Percentiles rank a stretch among this genome's conserved stretches.
Evolutionary conservation across 192 early-diverging fungal species (phyloP).

Genomic region (Entrophospora sp.): DNA sequence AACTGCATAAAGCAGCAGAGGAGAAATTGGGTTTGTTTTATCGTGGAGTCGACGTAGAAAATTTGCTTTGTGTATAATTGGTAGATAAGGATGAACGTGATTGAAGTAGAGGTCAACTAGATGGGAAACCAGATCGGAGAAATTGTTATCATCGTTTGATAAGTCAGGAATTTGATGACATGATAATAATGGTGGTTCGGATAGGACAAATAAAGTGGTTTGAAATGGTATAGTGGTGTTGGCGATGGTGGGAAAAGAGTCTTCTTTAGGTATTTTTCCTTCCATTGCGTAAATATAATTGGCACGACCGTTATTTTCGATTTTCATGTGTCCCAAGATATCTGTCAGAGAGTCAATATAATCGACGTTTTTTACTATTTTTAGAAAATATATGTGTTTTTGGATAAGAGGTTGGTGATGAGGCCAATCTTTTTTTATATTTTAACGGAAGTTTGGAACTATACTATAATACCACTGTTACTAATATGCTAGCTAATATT

Average conservation of each 20-base stretch:
- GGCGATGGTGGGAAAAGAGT: no score
- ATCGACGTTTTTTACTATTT: neutral
- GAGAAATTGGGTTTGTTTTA: conserved; percentile 33
- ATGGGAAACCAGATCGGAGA: neutral
- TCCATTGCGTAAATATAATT: neutral
- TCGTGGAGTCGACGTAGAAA: conserved; percentile 38
- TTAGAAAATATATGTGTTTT: neutral
- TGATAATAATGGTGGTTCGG: neutral
- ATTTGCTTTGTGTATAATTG: conserved; percentile 38
- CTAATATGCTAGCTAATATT: no score
- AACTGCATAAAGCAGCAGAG: conserved; percentile 41
- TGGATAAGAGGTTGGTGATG: neutral
- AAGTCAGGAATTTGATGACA: neutral
- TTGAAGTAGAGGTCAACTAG: conserved; percentile 39
- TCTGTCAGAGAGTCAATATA: neutral
- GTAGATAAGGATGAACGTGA: conserved; percentile 41
- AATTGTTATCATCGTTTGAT: neutral
- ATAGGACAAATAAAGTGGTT: neutral
- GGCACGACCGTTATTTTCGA: neutral
- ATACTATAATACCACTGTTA: no score
- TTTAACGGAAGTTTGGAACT: no score
- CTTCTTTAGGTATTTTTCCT: neutral
- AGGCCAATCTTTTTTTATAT: no score
- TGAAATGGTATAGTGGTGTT: no score
- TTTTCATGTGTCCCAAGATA: neutral